These are phyloP conservation scores for Pseudocercospora musae DNA, from an alignment of 2,329 filamentous ascomycete genomes.

Conservation along the genomic window DNA sequence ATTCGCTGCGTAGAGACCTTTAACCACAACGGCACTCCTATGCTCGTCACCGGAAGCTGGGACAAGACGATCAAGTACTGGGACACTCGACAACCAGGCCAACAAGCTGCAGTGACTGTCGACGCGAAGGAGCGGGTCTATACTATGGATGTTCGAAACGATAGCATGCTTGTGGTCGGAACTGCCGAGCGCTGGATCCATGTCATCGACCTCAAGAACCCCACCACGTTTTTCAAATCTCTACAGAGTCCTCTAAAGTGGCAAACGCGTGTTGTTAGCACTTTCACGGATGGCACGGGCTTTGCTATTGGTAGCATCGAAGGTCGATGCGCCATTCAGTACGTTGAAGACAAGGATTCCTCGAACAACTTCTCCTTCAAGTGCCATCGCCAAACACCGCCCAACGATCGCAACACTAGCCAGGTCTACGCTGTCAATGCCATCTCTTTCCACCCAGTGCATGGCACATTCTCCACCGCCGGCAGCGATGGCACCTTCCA, in stretches of 20 bases:
- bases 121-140: slow-evolving; percentile 77
- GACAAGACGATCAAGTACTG: slow-evolving; percentile 90
- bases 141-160: slow-evolving; percentile 76
- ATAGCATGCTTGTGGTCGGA: slow-evolving; percentile 79
- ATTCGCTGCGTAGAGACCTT: slow-evolving; percentile 71
- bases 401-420: slow-evolving; percentile 62
- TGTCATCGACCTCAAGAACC: slow-evolving; percentile 84
- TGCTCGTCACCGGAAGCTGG: slow-evolving; percentile 90
- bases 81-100: slow-evolving; percentile 62
- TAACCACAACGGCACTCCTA: slow-evolving; percentile 61
- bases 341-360: slow-evolving; percentile 89
- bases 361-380: slow-evolving; percentile 96
- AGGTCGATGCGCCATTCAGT: slow-evolving; percentile 95
- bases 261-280: slow-evolving; percentile 94
- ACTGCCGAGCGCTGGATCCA: slow-evolving; percentile 97
- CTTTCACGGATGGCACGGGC: slow-evolving; percentile 85
- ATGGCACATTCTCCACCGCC: slow-evolving; percentile 97
- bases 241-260: slow-evolving; percentile 95
- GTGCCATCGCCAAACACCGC: slow-evolving; percentile 82
- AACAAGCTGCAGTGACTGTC: slow-evolving; percentile 63
- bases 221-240: slow-evolving; percentile 90
- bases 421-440: slow-evolving; percentile 95
- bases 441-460: slow-evolving; percentile 93
- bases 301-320: slow-evolving; percentile 97
- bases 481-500: slow-evolving; percentile 95